Evolutionary conservation across 768 basidiomycete genomes (phyloP).

Genomic region (Lactarius deliciosus): DNA sequence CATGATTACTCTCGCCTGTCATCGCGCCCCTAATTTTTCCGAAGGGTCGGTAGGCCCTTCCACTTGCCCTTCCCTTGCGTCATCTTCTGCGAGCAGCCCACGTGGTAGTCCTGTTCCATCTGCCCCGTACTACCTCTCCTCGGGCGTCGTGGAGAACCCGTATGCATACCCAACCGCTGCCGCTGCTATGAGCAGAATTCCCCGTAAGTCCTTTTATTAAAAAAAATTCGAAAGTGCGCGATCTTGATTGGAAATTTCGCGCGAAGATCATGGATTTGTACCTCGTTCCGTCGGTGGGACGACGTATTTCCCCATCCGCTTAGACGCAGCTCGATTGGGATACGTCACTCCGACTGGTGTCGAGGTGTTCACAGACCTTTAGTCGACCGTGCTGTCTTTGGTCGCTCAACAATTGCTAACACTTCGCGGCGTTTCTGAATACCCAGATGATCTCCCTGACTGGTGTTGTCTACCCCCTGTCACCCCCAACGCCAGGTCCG

Average conservation of each 20-base stretch:
- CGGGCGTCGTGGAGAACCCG: not conserved
- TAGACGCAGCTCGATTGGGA: slow-evolving; percentile 11
- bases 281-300: slow-evolving; percentile 22
- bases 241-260: not conserved
- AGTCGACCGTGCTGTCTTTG: not conserved
- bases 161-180: not conserved
- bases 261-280: slow-evolving; percentile 1
- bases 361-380: slow-evolving; percentile 12
- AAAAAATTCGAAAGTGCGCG: too few relatives aligned
- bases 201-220: slow-evolving; percentile 6
- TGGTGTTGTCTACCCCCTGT: not conserved
- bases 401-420: not conserved
- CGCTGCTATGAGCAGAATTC: not conserved
- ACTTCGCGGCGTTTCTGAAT: not conserved
- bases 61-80: not conserved
- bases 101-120: slow-evolving; percentile 18
- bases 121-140: not conserved
- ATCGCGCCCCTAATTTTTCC: not conserved
- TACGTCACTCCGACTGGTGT: slow-evolving; percentile 21
- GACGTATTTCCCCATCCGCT: slow-evolving; percentile 23
- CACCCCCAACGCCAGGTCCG: not conserved
- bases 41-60: not conserved
- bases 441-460: not conserved
- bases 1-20: slow-evolving; percentile 15
- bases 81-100: slow-evolving; percentile 17